phyloP scores from a whole-genome alignment of 257 asterid species.

The Misopates orontium region DNA sequence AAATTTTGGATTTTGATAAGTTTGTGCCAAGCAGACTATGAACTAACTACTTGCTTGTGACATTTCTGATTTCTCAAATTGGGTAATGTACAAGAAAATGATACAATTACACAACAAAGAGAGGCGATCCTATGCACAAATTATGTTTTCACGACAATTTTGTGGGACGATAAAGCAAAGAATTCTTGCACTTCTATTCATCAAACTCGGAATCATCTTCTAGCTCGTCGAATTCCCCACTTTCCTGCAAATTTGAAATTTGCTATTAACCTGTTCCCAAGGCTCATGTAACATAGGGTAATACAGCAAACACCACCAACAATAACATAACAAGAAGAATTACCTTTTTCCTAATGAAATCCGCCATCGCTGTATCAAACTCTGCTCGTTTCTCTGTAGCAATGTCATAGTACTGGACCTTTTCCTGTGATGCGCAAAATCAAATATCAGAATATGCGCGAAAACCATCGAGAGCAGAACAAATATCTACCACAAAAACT shows the following conservation, averaged over 20 bases:
- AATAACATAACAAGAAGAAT: background rate
- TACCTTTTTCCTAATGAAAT: constrained; percentile 64
- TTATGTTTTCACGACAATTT: background rate
- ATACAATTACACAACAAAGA: constrained; percentile 20
- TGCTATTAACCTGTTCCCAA: background rate
- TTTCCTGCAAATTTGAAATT: constrained; percentile 52
- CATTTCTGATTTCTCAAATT: constrained; percentile 15
- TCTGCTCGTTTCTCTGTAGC: constrained; percentile 95
- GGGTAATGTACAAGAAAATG: constrained; percentile 36
- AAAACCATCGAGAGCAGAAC: background rate
- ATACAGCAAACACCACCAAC: background rate
- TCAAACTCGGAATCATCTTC: constrained; percentile 68
- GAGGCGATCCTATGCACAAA: constrained; percentile 27
- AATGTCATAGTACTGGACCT: constrained; percentile 81
- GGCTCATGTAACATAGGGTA: background rate
- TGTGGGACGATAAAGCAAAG: background rate
- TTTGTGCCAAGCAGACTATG: background rate
- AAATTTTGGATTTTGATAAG: background rate
- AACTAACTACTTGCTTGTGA: background rate
- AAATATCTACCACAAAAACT: background rate
- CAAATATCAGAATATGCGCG: constrained; percentile 15
- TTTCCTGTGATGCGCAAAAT: constrained; percentile 53
- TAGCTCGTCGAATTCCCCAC: constrained; percentile 61
- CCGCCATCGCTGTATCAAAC: constrained; percentile 75
- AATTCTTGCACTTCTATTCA: constrained; percentile 30